Base-by-base conservation (phyloP, 2,329 filamentous ascomycete species). In the Hyphodiscus sp. region DNA sequence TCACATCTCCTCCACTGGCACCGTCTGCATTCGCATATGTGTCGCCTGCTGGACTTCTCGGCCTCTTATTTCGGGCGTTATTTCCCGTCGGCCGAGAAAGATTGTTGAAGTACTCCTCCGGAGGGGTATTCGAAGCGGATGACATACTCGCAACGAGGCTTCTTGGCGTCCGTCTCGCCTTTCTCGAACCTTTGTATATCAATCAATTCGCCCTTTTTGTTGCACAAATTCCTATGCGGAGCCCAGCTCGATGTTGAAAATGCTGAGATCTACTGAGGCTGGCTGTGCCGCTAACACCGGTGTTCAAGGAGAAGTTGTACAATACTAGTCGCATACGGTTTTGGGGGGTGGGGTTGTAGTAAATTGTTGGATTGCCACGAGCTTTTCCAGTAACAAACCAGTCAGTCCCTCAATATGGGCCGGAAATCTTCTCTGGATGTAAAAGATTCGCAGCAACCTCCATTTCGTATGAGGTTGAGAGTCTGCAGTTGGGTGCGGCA, bases 41-140 rank as follows among this genome's bases (percentile, higher is more conserved):
- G 49, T 52, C 59, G 50, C 68, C 66, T 42, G 53, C 63, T 47
- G 58, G 66, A 61, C 69, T 70, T 62, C 51, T 61, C 42, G 33
- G 58, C 53, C 49, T 50, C 51, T 58, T 64, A 69, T 63, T 76
- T 26, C 50, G 53, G 49, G 53, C 58, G 49, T 52, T 55, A 18
- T 58, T 63, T 2, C 59, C 60, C 8, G 61, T 63, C 16, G 64
- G 76, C 49, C 73, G 73, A 4, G 75, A 73, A 45, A 79, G 71
- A 57, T 81, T 76, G 67, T 82, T 82, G 71, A 82, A 81, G 68
- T 76, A 81, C 58, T 75, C 74, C 44, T 77, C 75, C 23, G 62
- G 64, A 11, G 66, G 64, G 47, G 60, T 67, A 52, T 67, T 67
- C 1, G 64, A 67, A 16, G 58, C 53, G 6, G 65, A 64, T 13